Conservation (phyloP, 352 stramenopile species). For the Chrysophaeum taylorii region DNA sequence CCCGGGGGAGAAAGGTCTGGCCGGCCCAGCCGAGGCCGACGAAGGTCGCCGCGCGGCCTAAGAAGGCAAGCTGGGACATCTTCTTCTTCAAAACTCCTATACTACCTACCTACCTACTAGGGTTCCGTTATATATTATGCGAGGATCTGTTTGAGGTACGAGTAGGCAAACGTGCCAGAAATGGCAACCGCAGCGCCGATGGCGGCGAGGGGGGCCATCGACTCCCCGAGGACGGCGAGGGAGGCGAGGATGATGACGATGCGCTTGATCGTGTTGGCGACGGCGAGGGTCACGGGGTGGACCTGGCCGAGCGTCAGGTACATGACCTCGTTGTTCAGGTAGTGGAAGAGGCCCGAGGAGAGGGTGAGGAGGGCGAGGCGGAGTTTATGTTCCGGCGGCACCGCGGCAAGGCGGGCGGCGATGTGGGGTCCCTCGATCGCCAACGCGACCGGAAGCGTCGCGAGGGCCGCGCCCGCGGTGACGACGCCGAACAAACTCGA, state of each 20-base stretch:
- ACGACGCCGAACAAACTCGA: constrained; percentile 52
- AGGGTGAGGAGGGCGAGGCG: constrained; percentile 2
- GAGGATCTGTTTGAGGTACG: constrained; percentile 38
- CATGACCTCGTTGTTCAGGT: constrained; percentile 72
- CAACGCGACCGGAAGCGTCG: constrained; percentile 50
- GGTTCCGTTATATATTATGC: constrained; percentile 23
- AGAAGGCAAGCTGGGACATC: too few species aligned
- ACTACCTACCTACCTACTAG: not conserved
- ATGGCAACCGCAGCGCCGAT: constrained; percentile 60
- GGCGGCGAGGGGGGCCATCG: constrained; percentile 47
- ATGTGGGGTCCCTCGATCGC: constrained; percentile 41
- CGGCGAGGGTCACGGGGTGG: constrained; percentile 58
- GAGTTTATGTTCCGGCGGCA: not conserved
- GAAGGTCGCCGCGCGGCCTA: too few species aligned
- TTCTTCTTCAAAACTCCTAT: not conserved
- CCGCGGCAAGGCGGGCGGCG: not conserved
- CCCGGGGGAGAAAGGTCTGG: too few species aligned
- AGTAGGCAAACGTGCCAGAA: constrained; percentile 59
- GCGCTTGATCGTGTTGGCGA: constrained; percentile 66
- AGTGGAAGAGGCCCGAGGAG: constrained; percentile 59
- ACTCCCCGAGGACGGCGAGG: constrained; percentile 61
- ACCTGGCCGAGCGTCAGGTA: constrained; percentile 57
- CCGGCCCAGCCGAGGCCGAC: too few species aligned
- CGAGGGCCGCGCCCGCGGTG: constrained; percentile 47
- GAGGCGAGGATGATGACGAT: constrained; percentile 66